Evolutionary conservation across 179 eudicot species (phyloP).

Genomic region (Heliamphora pulchella): DNA sequence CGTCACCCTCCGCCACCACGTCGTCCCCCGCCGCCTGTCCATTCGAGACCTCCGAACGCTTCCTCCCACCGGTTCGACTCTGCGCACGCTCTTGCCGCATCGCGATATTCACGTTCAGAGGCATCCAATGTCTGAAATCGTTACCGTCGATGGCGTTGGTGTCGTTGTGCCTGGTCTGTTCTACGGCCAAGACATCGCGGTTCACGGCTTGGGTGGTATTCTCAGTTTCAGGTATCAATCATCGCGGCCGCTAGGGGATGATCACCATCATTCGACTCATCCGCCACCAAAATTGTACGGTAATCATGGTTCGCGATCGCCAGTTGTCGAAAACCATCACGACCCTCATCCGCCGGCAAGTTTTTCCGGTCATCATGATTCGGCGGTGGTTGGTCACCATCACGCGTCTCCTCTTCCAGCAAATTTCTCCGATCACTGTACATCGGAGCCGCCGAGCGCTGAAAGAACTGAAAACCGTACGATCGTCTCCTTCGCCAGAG

Average conservation of each 20-base stretch:
- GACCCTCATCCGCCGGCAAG: not conserved
- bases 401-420: not conserved
- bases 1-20: constrained; percentile 18
- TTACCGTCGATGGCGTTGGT: constrained; percentile 11
- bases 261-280: not conserved
- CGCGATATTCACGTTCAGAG: constrained; percentile 1
- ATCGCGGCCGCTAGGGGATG: not conserved
- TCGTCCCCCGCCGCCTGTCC: constrained; percentile 17
- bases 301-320: not conserved
- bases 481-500: not conserved
- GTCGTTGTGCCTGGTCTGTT: constrained; percentile 16
- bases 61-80: constrained; percentile 10
- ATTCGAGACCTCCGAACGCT: constrained; percentile 6
- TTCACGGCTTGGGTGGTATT: constrained; percentile 23
- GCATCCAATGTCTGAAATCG: not conserved
- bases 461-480: not conserved
- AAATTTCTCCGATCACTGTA: not conserved
- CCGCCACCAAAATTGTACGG: not conserved
- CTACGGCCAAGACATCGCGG: constrained; percentile 18
- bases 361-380: not conserved
- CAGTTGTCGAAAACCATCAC: not conserved
- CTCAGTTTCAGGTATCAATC: not conserved
- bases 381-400: not conserved
- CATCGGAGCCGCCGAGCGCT: not conserved
- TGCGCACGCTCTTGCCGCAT: constrained; percentile 11